These are phyloP conservation scores for Pseudopyricularia javanii DNA, from an alignment of 2,329 filamentous ascomycete species.

Conservation along the genomic window DNA sequence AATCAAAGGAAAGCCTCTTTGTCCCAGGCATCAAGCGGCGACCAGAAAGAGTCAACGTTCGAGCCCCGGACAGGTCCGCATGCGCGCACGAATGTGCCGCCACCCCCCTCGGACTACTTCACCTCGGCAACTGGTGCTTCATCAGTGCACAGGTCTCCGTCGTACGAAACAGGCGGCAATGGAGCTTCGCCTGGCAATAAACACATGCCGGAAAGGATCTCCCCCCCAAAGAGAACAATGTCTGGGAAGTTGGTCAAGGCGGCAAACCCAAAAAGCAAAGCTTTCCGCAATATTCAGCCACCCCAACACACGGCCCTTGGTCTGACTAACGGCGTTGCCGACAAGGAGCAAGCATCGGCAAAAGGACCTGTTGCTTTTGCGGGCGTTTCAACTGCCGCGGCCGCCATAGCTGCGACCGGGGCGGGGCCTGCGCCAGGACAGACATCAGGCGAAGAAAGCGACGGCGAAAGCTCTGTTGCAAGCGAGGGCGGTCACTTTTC, in stretches of 20 bases:
- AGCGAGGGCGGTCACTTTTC: constrained; percentile 20
- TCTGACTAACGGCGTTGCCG: neutral
- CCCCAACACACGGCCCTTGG: constrained; percentile 5
- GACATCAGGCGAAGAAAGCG: constrained; percentile 13
- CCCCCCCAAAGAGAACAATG: neutral
- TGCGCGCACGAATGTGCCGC: neutral
- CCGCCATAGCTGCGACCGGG: neutral
- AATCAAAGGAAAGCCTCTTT: constrained; percentile 21
- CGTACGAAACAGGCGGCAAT: neutral
- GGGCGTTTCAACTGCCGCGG: neutral
- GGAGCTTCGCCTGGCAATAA: neutral
- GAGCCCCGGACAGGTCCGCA: neutral
- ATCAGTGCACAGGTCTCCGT: neutral
- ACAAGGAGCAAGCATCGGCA: neutral
- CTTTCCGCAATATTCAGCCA: constrained; percentile 10
- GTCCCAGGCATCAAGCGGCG: neutral
- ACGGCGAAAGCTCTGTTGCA: constrained; percentile 16
- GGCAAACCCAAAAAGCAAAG: constrained; percentile 10
- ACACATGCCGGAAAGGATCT: neutral
- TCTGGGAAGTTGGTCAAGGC: constrained; percentile 11
- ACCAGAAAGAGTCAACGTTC: neutral
- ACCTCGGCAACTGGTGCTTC: neutral
- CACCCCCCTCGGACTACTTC: neutral
- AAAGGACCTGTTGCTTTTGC: neutral
- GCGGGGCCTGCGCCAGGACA: neutral